phyloP scores from a whole-genome alignment of 257 asterid species.

The Nicotiana tabacum region DNA sequence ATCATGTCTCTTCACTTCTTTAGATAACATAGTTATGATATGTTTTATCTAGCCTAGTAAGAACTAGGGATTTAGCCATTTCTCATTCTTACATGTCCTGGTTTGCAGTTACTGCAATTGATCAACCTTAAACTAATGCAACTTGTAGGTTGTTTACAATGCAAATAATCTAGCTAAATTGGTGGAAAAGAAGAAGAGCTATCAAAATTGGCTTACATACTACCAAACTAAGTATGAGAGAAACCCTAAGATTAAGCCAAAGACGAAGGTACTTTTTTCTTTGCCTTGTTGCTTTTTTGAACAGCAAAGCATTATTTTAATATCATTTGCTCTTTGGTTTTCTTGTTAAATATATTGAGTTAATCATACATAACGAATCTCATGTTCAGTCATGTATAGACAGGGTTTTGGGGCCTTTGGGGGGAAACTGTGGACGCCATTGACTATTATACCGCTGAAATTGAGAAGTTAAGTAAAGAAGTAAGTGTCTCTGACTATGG shows the following conservation, averaged over 20 bases:
- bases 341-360: slow-evolving; percentile 1
- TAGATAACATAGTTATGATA: slow-evolving; percentile 1
- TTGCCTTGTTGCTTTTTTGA: background rate
- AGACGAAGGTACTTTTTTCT: slow-evolving; percentile 48
- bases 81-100: background rate
- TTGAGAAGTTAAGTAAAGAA: slow-evolving; percentile 44
- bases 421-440: slow-evolving; percentile 76
- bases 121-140: background rate
- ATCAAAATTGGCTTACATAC: slow-evolving; percentile 67
- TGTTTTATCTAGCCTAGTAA: background rate
- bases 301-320: background rate
- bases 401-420: slow-evolving; percentile 75
- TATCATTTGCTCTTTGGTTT: slow-evolving; percentile 4
- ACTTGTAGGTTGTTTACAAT: slow-evolving; percentile 56
- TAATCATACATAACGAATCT: background rate
- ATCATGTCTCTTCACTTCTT: background rate
- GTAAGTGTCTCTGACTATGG: slow-evolving; percentile 37
- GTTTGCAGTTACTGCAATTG: background rate
- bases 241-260: slow-evolving; percentile 56
- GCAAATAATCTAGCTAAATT: slow-evolving; percentile 57
- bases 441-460: slow-evolving; percentile 50
- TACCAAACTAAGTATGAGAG: slow-evolving; percentile 66
- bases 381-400: slow-evolving; percentile 41
- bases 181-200: slow-evolving; percentile 59
- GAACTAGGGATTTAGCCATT: background rate